Evolutionary conservation across 164 flowering plant genomes (phyloP).

Genomic region (Taxillus chinensis): DNA sequence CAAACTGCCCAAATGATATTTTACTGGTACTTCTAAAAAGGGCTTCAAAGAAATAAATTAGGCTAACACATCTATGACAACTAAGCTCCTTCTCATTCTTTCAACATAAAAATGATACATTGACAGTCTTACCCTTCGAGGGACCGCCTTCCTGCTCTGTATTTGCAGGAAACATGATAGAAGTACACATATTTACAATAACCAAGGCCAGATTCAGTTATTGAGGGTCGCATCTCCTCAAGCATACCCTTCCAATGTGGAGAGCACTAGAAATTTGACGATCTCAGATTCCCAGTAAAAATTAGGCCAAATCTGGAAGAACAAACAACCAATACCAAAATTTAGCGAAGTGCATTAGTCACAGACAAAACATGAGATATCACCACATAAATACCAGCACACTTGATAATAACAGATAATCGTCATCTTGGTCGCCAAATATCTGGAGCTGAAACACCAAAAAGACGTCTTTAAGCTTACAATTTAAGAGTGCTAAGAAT

Average conservation of each 20-base stretch:
- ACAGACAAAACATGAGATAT: not conserved
- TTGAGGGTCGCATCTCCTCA: not conserved
- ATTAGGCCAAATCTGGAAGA: slow-evolving; percentile 15
- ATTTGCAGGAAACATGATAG: slow-evolving; percentile 22
- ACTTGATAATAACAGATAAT: not conserved
- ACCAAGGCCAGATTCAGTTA: not conserved
- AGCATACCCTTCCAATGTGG: not conserved
- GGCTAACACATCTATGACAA: slow-evolving; percentile 1
- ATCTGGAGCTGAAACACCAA: slow-evolving; percentile 41
- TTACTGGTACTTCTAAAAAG: slow-evolving; percentile 2
- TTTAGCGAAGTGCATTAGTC: not conserved
- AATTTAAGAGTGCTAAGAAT: not conserved
- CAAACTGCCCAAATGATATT: not conserved
- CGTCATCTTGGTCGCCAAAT: slow-evolving; percentile 67
- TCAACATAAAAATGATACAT: slow-evolving; percentile 1
- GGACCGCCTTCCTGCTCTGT: slow-evolving; percentile 20
- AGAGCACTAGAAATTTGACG: slow-evolving; percentile 14
- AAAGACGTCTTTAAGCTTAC: not conserved
- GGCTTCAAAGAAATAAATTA: slow-evolving; percentile 10
- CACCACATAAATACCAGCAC: slow-evolving; percentile 9
- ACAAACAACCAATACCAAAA: not conserved
- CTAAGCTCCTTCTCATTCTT: not conserved
- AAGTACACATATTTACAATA: slow-evolving; percentile 40
- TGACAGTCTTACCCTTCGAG: slow-evolving; percentile 17
- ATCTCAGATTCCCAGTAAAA: slow-evolving; percentile 21